phyloP scores from a whole-genome alignment of 805 yeast species.

The Sungouiozyma intestinalis region DNA sequence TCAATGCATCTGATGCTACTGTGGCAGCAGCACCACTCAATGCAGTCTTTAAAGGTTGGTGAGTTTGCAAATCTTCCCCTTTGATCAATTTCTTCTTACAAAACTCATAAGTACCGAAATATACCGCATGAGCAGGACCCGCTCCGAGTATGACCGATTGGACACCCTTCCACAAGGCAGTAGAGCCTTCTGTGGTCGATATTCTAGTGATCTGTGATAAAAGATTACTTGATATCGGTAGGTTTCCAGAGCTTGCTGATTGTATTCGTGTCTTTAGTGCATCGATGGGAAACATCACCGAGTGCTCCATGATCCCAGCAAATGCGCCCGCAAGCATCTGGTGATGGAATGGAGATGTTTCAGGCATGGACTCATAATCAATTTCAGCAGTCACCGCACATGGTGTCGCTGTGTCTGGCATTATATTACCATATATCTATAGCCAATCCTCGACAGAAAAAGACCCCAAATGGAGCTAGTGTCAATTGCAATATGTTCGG shows the following conservation, averaged over 20 bases:
- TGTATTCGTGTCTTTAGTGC: slow-evolving; percentile 95
- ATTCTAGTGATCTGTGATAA: slow-evolving; percentile 66
- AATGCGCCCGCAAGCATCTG: slow-evolving; percentile 96
- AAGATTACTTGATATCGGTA: slow-evolving; percentile 26
- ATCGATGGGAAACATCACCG: slow-evolving; percentile 95
- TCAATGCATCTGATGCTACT: slow-evolving; percentile 80
- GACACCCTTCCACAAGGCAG: slow-evolving; percentile 89
- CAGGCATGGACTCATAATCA: slow-evolving; percentile 89
- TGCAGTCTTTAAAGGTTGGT: slow-evolving; percentile 78
- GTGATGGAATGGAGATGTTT: slow-evolving; percentile 68
- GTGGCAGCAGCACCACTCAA: slow-evolving; percentile 91
- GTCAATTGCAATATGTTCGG: no score
- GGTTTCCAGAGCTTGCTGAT: slow-evolving; percentile 25
- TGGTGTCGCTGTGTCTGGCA: slow-evolving; percentile 4
- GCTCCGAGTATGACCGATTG: slow-evolving; percentile 90
- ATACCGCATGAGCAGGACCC: slow-evolving; percentile 98
- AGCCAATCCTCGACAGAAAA: not conserved
- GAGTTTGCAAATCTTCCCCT: slow-evolving; percentile 26
- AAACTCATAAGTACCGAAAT: slow-evolving; percentile 85
- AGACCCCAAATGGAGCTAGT: no score
- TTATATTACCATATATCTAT: not conserved
- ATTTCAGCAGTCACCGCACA: slow-evolving; percentile 31
- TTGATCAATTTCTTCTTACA: slow-evolving; percentile 34
- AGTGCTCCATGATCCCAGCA: slow-evolving; percentile 98
- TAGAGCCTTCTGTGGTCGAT: slow-evolving; percentile 77